phyloP scores from a whole-genome alignment of 225 moss, liverwort and hornwort species.

The Ulota crispa region DNA sequence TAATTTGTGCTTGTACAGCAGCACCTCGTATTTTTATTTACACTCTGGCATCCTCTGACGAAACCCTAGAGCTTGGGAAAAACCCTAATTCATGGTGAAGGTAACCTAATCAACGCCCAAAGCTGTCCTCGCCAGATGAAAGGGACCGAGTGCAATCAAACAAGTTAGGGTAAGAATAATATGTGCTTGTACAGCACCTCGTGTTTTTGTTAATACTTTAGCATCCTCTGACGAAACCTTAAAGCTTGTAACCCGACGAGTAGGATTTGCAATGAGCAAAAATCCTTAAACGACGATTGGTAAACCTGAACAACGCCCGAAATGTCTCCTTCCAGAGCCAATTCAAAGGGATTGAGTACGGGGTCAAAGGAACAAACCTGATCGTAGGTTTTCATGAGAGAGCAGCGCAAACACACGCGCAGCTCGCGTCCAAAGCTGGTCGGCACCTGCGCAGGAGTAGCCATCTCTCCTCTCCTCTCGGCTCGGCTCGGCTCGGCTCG shows the following conservation, averaged over 20 bases:
- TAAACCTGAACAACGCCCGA: neutral
- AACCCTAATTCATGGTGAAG: neutral
- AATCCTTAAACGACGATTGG: neutral
- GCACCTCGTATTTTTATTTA: neutral
- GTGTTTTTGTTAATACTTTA: neutral
- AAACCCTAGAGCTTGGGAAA: neutral
- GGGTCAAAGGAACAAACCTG: conserved; percentile 48
- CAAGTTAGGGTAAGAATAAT: neutral
- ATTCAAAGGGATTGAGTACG: neutral
- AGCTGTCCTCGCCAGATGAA: neutral
- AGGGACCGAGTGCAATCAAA: neutral
- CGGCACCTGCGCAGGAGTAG: conserved; percentile 70
- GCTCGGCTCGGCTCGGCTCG: neutral
- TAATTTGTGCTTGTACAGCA: neutral
- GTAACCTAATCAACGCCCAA: neutral
- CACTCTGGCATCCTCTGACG: neutral
- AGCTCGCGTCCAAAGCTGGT: conserved; percentile 97
- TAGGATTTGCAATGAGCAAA: neutral
- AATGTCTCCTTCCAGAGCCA: neutral
- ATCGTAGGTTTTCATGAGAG: conserved; percentile 92
- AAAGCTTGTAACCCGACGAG: neutral
- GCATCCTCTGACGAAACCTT: neutral
- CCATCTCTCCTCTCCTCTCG: conserved; percentile 44
- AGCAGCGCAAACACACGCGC: conserved; percentile 90
- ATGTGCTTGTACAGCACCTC: neutral